Percentiles rank a stretch among this genome's conserved stretches.
These are phyloP conservation scores for Sarcocystis neurona DNA, from an alignment of 169 alveolate genomes.

Conservation along the genomic window DNA sequence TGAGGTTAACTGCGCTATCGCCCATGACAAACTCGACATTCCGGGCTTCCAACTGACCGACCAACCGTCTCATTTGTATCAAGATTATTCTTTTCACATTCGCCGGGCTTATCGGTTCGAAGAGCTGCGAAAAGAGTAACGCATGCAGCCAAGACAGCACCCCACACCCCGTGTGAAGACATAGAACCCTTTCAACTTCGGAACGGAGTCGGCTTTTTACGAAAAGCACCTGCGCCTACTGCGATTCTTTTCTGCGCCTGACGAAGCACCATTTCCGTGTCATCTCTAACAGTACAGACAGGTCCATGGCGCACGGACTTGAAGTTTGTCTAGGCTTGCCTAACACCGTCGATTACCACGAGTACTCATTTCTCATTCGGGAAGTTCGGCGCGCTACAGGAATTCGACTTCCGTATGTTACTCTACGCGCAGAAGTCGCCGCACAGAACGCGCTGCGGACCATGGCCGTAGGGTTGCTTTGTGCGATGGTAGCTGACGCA, in stretches of 20 bases:
- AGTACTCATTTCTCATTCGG: background rate
- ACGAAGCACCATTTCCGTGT: background rate
- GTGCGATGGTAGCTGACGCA: background rate
- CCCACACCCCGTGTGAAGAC: background rate
- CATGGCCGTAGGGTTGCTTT: background rate
- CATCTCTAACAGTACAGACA: background rate
- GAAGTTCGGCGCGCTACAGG: background rate
- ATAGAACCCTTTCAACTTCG: background rate
- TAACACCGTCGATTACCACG: background rate
- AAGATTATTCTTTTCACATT: conserved; percentile 16
- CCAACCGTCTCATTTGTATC: background rate
- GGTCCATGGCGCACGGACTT: background rate
- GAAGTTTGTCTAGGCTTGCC: background rate
- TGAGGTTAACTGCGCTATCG: conserved; percentile 32
- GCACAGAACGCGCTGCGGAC: background rate
- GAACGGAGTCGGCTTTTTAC: background rate
- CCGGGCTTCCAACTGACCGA: background rate
- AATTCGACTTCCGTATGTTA: background rate
- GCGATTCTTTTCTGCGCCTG: background rate
- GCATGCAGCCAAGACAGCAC: no score
- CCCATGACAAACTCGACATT: conserved; percentile 8
- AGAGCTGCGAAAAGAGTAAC: no score
- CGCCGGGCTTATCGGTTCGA: conserved; percentile 44
- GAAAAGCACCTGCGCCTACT: background rate
- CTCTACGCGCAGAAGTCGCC: background rate